These are phyloP conservation scores for Heliosperma pusillum DNA, from an alignment of 148 eudicot genomes.

Conservation along the genomic window DNA sequence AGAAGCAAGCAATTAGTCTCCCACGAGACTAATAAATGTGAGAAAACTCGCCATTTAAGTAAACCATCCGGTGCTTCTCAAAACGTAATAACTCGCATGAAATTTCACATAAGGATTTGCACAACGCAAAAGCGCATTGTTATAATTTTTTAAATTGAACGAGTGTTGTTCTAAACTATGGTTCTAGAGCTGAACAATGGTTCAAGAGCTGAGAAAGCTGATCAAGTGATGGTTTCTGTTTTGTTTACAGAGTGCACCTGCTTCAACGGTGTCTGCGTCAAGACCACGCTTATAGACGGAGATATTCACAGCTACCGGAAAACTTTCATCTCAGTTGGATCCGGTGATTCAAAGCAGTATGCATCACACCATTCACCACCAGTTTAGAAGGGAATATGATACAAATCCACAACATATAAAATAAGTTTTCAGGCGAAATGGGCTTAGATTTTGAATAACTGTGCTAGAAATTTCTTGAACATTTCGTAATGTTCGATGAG, in stretches of 20 bases:
- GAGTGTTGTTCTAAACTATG: neutral
- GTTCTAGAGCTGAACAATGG: neutral
- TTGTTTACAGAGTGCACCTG: slow-evolving; percentile 64
- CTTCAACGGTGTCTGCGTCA: slow-evolving; percentile 46
- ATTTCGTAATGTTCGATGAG: neutral
- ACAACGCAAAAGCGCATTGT: no score
- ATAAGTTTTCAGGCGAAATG: slow-evolving; percentile 5
- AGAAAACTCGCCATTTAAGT: neutral
- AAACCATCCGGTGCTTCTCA: neutral
- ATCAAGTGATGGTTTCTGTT: neutral
- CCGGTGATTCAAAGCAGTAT: neutral
- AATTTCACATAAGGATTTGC: no score
- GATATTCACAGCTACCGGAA: neutral
- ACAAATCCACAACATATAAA: neutral
- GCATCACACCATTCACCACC: neutral
- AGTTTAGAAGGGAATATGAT: neutral
- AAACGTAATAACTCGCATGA: neutral
- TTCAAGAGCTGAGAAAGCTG: neutral
- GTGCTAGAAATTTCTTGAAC: neutral
- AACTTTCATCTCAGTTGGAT: neutral
- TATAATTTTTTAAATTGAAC: no score
- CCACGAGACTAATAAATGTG: neutral
- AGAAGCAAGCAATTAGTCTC: neutral
- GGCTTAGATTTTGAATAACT: neutral
- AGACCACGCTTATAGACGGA: slow-evolving; percentile 58